Base-by-base conservation (phyloP, 1,139 yeast genomes). In the Pichia inconspicua region DNA sequence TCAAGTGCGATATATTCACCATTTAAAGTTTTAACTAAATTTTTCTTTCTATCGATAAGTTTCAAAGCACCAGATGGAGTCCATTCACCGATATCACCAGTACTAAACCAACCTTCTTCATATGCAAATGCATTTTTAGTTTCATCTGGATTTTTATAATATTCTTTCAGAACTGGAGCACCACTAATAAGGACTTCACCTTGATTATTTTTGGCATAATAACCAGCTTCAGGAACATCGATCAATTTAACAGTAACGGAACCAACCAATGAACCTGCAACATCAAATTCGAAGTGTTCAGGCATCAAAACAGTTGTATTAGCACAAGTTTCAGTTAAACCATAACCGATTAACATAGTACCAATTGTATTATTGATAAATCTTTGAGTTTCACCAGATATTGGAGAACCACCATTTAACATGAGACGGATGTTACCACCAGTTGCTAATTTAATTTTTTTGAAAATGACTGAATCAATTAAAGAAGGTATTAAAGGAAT, bases 71-170 rank as follows among this genome's bases (percentile, higher is more conserved):
- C 98, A 56, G 74, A 75, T 25, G 80, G 56, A 42, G 92, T 77
- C 95, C 96, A 89, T 71, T 88, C 92, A 63, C 92, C 97, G 66
- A 94, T 88, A 68, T 94, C 99, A 67, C 99, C 99, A 42, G 98
- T 92, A 65, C 74, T 78, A 73, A 94, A 94, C 97, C 97, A 94
- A 31, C 92, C 95, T 56, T 73, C 75, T 55, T 89, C 96, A 48
- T 75, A 73, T 43, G 87, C 80, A 61, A 86, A 83, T 0, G 95
- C 88, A 31, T 68, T 81, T 46, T 72, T 67, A 32, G 97, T 92
- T 69, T 90, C 97, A 65, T 81, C 74, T 52, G 79, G 84, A 65
- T 92, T 90, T 66, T 82, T 78, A 72, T 76, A 92, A 70, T 94
- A 94, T 62, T 85, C 90, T 36, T 76, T 70, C 35, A 85, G 74